Evolutionary conservation across 352 stramenopile species (phyloP), one percentile per base, ranked within the genome.

Genomic region (Pythium grandisporangium): DNA sequence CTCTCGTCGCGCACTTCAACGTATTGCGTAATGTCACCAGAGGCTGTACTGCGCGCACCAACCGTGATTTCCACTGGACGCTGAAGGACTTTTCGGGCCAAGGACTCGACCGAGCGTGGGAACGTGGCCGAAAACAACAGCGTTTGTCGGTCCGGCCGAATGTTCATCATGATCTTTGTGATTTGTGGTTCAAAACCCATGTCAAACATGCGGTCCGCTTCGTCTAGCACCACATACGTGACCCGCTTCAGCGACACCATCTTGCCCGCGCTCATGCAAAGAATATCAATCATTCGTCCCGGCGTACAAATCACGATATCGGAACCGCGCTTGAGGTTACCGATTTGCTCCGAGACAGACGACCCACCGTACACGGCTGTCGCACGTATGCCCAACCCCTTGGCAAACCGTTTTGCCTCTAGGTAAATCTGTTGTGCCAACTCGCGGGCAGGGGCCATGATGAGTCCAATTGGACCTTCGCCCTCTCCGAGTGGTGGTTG

Each of bases 151-250:
- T 96, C 86, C 20, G 81, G 71, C 0, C 92, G 86, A 49, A 96
- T 86, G 33, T 97, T 96, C 55, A 87, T 64, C 61, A 97, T 82
- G 42, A 97, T 98, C 54, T 97, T 97, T 12, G 80, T 93, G 51
- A 99, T 98, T 63, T 99, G 97, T 11, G 96, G 96, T 50, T 99
- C 96, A 63, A 99, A 99, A 10, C 97, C 97, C 96, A 99, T 99
- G 63, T 99, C 97, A 58, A 99, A 99, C 92, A 99, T 99, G 16
- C 97, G 85, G 66, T 99, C 97, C 30, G 96, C 96, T 68, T 99
- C 97, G 54, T 99, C 97, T 38, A 99, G 80, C 14, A 99, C 96
- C 17, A 99, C 93, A 58, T 98, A 99, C 13, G 92, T 98, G 14
- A 99, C 96, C 19, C 96, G 84, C 46, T 94, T 72, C 13, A 99